A percentile compares a stretch with the other conserved stretches of the same genome.
phyloP scores from a whole-genome alignment of 2,329 filamentous ascomycete species.

The Sarocladiaceae sp. region DNA sequence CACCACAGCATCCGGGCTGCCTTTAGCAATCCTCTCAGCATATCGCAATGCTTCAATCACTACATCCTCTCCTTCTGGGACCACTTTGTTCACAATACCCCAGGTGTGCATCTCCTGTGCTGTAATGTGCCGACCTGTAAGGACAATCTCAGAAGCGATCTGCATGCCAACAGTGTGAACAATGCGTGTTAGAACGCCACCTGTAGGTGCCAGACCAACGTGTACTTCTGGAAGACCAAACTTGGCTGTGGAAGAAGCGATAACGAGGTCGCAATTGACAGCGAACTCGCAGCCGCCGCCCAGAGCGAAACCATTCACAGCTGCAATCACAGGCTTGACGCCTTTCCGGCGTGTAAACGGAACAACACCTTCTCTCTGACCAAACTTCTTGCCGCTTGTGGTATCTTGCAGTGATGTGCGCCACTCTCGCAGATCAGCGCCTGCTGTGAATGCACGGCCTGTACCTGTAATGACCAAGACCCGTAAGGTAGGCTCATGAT shows the following conservation, averaged over 20 bases:
- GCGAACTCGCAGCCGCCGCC: constrained; percentile 56
- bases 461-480: constrained; percentile 47
- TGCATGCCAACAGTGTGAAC: constrained; percentile 42
- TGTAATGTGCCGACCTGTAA: constrained; percentile 40
- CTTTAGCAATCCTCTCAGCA: constrained; percentile 25
- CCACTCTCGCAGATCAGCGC: constrained; percentile 38
- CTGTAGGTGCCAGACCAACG: constrained; percentile 49
- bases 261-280: constrained; percentile 49
- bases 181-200: constrained; percentile 46
- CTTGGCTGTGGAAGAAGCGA: constrained; percentile 45
- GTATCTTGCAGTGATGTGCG: constrained; percentile 34
- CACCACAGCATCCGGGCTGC: constrained; percentile 29
- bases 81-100: constrained; percentile 17
- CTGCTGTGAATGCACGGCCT: constrained; percentile 50
- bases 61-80: constrained; percentile 9
- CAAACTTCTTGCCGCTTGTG: constrained; percentile 34
- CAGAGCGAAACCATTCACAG: constrained; percentile 53
- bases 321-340: constrained; percentile 58
- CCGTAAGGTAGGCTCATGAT: constrained; percentile 41
- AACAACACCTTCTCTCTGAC: constrained; percentile 17
- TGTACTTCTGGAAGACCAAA: constrained; percentile 51
- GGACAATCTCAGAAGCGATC: constrained; percentile 43
- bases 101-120: constrained; percentile 37
- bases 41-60: constrained; percentile 18
- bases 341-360: constrained; percentile 47